Evolutionary conservation across 2,329 filamentous ascomycete genomes (phyloP), one percentile per base, ranked within the genome.

Genomic region (Pyrenochaeta sp.): DNA sequence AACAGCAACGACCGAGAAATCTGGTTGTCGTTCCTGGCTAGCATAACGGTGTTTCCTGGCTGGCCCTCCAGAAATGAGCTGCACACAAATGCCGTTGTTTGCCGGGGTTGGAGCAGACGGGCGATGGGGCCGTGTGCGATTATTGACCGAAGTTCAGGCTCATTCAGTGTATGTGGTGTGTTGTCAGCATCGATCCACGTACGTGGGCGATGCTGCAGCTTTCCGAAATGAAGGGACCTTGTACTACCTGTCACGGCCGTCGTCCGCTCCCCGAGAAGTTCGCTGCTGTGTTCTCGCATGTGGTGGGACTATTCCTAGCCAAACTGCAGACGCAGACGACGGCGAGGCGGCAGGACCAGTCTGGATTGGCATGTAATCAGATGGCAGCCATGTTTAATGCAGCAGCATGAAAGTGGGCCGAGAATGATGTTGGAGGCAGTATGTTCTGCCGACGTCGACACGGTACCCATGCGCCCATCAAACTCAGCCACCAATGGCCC

Each of bases 141-240:
- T 66, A 72, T 72, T 72, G 69, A 67, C 66, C 68, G 64, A 67
- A 71, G 45, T 70, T 73, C 73, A 75, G 72, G 73, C 74, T 77
- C 69, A 74, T 74, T 74, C 63, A 69, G 59, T 62, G 64, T 73
- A 70, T 65, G 67, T 64, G 70, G 72, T 73, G 71, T 65, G 67
- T 64, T 71, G 72, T 74, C 72, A 73, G 71, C 72, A 59, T 67
- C 62, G 66, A 68, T 69, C 72, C 73, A 71, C 64, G 59, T 64
- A 66, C 52, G 66, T 71, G 75, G 73, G 66, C 67, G 71, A 77
- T 75, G 66, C 69, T 76, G 72, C 72, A 75, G 68, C 58, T 48
- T 68, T 65, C 75, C 73, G 24, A 77, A 77, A 77, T 77, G 72
- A 75, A 76, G 72, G 74, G 72, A 73, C 64, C 60, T 66, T 72